Percentiles rank a stretch among this genome's conserved stretches.
Evolutionary conservation across 225 moss, liverwort and hornwort genomes (phyloP).

Genomic region (Physcomitrium patens): DNA sequence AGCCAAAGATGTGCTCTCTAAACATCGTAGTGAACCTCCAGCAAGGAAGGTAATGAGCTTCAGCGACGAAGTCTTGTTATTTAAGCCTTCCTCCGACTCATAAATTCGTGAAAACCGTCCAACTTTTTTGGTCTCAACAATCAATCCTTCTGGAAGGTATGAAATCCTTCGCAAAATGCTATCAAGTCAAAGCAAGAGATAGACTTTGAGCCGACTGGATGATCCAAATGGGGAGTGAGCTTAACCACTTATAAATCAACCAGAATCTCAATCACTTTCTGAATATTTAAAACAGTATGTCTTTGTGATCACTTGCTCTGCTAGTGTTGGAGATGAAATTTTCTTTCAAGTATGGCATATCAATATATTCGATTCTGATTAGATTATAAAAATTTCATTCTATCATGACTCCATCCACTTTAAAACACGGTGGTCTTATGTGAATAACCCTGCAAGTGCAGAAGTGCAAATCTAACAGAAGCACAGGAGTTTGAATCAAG

Average conservation of each 20-base stretch:
- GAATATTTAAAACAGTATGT: too few relatives aligned
- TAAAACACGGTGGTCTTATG: too few relatives aligned
- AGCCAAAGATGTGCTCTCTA: conserved; percentile 41
- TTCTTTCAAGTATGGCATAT: too few relatives aligned
- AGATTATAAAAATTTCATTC: too few relatives aligned
- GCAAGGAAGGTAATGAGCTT: conserved; percentile 57
- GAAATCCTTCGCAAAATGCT: background rate
- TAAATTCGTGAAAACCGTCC: conserved; percentile 28
- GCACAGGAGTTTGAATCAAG: conserved; percentile 76
- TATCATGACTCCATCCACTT: too few relatives aligned
- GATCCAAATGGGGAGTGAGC: background rate
- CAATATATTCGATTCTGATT: too few relatives aligned
- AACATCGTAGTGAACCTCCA: conserved; percentile 59
- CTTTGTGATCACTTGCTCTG: conserved; percentile 2
- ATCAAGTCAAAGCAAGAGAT: background rate
- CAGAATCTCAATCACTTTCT: too few relatives aligned
- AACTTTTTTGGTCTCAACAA: conserved; percentile 47
- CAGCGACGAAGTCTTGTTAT: conserved; percentile 48
- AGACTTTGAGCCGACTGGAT: background rate
- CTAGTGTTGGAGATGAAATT: background rate
- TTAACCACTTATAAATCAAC: conserved; percentile 1
- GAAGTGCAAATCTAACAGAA: conserved; percentile 78
- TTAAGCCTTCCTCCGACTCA: conserved; percentile 48
- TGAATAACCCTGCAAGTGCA: conserved; percentile 29
- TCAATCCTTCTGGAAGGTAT: conserved; percentile 69